These are phyloP conservation scores for Blastomyces gilchristii DNA, from an alignment of 2,329 filamentous ascomycete species.

Conservation along the genomic window DNA sequence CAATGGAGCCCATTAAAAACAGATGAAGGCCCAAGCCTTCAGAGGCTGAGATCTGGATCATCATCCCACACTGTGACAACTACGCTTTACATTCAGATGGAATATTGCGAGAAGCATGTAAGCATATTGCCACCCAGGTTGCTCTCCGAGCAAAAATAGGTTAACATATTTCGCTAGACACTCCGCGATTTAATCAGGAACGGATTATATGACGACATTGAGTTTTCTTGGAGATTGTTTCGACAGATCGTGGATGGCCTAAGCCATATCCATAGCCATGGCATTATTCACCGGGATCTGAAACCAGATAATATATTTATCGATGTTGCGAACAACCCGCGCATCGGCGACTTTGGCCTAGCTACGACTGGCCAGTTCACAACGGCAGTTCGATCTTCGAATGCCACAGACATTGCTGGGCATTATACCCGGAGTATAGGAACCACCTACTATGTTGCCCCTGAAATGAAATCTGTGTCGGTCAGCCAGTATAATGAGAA, in stretches of 20 bases:
- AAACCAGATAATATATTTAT: conserved; percentile 99
- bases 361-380: conserved; percentile 70
- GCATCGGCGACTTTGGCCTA: conserved; percentile 92
- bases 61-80: conserved; percentile 52
- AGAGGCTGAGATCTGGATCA: conserved; percentile 38
- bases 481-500: conserved; percentile 78
- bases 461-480: conserved; percentile 70
- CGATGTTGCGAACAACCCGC: conserved; percentile 77
- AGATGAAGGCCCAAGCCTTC: conserved; percentile 27
- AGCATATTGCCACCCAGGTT: conserved; percentile 20
- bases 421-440: conserved; percentile 48
- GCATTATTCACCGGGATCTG: conserved; percentile 89
- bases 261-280: conserved; percentile 76
- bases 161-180: conserved; percentile 43
- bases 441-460: conserved; percentile 86
- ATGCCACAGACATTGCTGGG: conserved; percentile 27
- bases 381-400: conserved; percentile 31
- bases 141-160: neutral
- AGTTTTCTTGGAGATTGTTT: conserved; percentile 82
- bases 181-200: conserved; percentile 76
- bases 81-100: conserved; percentile 95
- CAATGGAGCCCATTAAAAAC: conserved; percentile 11
- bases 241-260: conserved; percentile 85
- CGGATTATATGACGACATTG: conserved; percentile 59
- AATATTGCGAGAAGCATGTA: conserved; percentile 87